Evolutionary conservation across 1,284 basidiomycete genomes (phyloP), one percentile per base, ranked within the genome.

Genomic region (Golubevia sp.): DNA sequence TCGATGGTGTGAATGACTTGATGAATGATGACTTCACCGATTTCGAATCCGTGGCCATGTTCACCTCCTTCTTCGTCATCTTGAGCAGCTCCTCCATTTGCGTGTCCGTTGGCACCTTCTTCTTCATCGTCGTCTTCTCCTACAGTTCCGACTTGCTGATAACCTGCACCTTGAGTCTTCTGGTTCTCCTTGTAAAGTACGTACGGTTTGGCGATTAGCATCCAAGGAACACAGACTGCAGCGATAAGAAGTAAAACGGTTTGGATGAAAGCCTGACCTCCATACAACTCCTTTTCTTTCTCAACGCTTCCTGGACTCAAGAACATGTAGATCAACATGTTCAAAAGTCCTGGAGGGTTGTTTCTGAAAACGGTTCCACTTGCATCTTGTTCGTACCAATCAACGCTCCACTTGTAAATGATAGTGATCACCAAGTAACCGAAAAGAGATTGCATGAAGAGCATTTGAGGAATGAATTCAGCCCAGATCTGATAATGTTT

Each of bases 381-480:
- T 6, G 88, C 82, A 11, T 90, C 88, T 24, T 67, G 71, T 64
- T 87, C 87, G 13, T 89, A 87, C 96, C 97, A 99, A 85, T 99
- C 92, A 62, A 94, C 87, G 49, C 89, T 88, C 96, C 96, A 99
- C 84, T 99, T 99, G 90, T 96, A 96, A 49, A 99, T 84, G 85
- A 99, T 97, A 85, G 93, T 95, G 63, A 97, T 73, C 66, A 93
- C 92, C 56, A 99, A 90, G 85, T 99, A 99, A 49, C 96, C 96
- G 76, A 99, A 99, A 85, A 99, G 96, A 30, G 91, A 94, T 85
- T 97, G 92, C 78, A 99, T 87, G 88, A 99, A 99, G 73, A 99
- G 89, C 87, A 99, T 91, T 85, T 97, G 94, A 50, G 97, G 96
- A 66, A 99, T 88, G 84, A 98, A 97, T 84, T 97, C 96, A 78